Conservation (phyloP, 2,329 filamentous ascomycete species). For the Penicillium sp. region DNA sequence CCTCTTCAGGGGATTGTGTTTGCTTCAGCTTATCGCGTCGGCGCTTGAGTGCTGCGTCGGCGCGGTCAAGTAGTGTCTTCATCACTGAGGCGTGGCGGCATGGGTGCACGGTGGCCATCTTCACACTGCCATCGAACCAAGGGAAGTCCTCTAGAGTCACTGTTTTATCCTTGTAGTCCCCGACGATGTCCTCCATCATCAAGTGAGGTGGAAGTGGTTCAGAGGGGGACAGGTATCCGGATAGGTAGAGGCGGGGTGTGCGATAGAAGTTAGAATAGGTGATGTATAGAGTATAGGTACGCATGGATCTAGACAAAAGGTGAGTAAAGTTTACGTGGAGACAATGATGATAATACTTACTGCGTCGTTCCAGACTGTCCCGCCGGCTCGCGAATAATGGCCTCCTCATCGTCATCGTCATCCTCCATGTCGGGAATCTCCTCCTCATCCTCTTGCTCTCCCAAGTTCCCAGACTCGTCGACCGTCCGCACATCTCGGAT, state of each 20-base stretch:
- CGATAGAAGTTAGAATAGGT: constrained; percentile 97
- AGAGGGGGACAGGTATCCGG: constrained; percentile 77
- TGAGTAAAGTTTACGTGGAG: not conserved
- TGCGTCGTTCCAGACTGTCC: constrained; percentile 51
- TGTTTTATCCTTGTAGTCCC: constrained; percentile 97
- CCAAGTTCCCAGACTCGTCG: constrained; percentile 84
- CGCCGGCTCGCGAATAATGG: constrained; percentile 79
- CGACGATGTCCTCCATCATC: constrained; percentile 97
- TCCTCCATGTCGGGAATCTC: constrained; percentile 99
- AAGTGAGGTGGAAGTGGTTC: constrained; percentile 77
- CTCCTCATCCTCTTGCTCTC: constrained; percentile 64
- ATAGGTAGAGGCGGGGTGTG: constrained; percentile 91
- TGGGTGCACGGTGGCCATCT: constrained; percentile 95
- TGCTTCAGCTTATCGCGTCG: constrained; percentile 77
- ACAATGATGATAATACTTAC: constrained; percentile 44
- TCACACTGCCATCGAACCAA: constrained; percentile 85
- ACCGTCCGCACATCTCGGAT: constrained; percentile 81
- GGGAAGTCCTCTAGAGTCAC: constrained; percentile 97
- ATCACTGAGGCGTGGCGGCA: constrained; percentile 98
- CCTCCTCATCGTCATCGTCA: constrained; percentile 89
- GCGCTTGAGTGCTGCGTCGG: constrained; percentile 87
- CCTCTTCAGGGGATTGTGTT: constrained; percentile 50
- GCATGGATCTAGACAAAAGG: constrained; percentile 62
- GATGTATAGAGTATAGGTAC: constrained; percentile 98
- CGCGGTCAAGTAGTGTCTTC: constrained; percentile 94